Percentiles rank a stretch among this genome's conserved stretches.
Evolutionary conservation across 148 eudicot genomes (phyloP).

Genomic region (Spergularia bocconei): DNA sequence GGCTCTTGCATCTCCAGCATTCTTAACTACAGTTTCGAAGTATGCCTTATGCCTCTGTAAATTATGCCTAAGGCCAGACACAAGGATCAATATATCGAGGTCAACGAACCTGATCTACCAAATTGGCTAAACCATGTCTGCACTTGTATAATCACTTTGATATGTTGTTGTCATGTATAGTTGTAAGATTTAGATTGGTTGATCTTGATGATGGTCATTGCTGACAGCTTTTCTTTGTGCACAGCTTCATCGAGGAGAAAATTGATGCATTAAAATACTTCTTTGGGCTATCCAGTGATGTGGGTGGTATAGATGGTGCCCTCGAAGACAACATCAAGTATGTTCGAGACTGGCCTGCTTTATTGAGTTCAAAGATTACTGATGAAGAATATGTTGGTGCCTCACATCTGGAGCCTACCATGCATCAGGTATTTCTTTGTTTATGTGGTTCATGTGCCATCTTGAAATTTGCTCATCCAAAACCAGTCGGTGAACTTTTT

Average conservation of each 20-base stretch:
- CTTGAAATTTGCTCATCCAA: neutral
- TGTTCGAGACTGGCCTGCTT: constrained; percentile 47
- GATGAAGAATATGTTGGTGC: constrained; percentile 31
- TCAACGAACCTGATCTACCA: neutral
- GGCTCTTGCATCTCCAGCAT: neutral
- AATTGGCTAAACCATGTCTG: neutral
- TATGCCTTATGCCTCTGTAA: neutral
- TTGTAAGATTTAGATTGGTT: neutral
- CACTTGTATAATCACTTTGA: neutral
- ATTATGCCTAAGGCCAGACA: neutral
- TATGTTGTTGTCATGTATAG: neutral
- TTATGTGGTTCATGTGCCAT: constrained; percentile 8
- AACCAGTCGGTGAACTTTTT: neutral
- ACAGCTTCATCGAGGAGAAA: constrained; percentile 61
- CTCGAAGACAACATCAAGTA: constrained; percentile 54
- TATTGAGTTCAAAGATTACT: constrained; percentile 51
- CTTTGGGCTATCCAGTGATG: constrained; percentile 54
- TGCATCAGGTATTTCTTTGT: constrained; percentile 41
- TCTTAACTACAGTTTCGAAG: neutral
- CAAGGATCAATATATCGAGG: neutral
- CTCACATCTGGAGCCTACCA: constrained; percentile 32
- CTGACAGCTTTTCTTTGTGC: constrained; percentile 26
- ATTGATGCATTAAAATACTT: constrained; percentile 62
- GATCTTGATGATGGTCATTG: constrained; percentile 13
- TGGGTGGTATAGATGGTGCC: constrained; percentile 35